A percentile compares a stretch with the other conserved stretches of the same genome.
phyloP scores from a whole-genome alignment of 495 filamentous ascomycete genomes.

The Tuber magnatum region DNA sequence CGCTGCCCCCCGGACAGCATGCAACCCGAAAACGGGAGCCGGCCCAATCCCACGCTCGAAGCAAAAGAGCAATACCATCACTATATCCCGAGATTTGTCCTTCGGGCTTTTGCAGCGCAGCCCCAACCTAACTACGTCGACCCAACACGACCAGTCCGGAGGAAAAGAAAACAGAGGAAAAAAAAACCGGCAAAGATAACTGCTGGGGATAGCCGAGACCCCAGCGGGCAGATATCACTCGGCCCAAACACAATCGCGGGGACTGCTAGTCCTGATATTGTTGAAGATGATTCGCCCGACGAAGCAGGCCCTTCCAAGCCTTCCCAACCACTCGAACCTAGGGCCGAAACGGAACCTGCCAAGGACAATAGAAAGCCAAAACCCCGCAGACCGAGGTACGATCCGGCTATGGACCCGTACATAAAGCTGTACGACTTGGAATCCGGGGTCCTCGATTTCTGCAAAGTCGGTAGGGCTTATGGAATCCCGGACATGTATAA shows the following conservation, averaged over 20 bases:
- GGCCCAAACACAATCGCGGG: not conserved
- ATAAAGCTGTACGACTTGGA: not conserved
- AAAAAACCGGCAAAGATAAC: not conserved
- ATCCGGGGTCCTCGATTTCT: not conserved
- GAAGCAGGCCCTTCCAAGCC: not conserved
- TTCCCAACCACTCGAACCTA: not conserved
- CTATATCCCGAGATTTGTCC: constrained; percentile 44
- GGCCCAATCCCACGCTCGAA: constrained; percentile 3
- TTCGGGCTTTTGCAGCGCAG: constrained; percentile 37
- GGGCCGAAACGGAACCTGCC: not conserved
- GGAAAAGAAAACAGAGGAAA: not conserved
- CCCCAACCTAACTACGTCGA: not conserved
- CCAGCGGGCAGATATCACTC: not conserved
- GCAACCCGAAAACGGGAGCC: not conserved
- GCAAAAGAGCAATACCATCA: constrained; percentile 42
- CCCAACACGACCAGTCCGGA: not conserved
- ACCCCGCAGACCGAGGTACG: not conserved
- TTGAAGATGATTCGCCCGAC: not conserved
- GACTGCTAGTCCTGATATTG: not conserved
- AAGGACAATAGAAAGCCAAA: not conserved
- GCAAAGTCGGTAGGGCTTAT: constrained; percentile 31
- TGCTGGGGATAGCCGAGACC: not conserved
- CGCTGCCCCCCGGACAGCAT: not conserved
- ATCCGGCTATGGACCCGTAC: constrained; percentile 9
- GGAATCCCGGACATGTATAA: constrained; percentile 44